phyloP scores from a whole-genome alignment of 148 eudicot genomes.

The Oxyria digyna region DNA sequence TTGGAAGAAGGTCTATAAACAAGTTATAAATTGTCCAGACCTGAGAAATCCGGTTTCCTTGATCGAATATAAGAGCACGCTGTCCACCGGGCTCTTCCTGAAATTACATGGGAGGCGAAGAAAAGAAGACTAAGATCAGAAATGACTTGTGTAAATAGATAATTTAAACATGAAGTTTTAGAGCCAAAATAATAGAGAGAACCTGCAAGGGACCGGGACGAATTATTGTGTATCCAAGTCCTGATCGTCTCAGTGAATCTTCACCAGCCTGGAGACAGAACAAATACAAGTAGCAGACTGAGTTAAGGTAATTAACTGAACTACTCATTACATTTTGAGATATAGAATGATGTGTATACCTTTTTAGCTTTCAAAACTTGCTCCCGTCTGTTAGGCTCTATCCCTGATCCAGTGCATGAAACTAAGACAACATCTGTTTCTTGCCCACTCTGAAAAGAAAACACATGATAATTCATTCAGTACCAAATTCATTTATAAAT shows the following conservation, averaged over 20 bases:
- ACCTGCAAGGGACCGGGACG: conserved; percentile 95
- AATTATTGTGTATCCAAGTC: conserved; percentile 90
- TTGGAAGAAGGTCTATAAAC: background rate
- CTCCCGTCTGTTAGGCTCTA: conserved; percentile 67
- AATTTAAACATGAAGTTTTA: background rate
- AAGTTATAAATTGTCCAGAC: conserved; percentile 18
- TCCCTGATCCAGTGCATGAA: conserved; percentile 87
- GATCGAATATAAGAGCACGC: conserved; percentile 94
- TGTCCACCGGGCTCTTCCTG: conserved; percentile 99
- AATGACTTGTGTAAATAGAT: background rate
- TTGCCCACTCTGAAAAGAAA: conserved; percentile 67
- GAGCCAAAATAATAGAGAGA: background rate
- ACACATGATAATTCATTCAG: background rate
- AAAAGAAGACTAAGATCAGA: background rate
- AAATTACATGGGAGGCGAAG: background rate
- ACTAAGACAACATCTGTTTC: conserved; percentile 95
- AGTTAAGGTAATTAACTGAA: background rate
- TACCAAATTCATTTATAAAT: conserved; percentile 5
- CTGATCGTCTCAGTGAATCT: conserved; percentile 86
- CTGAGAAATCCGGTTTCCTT: conserved; percentile 97
- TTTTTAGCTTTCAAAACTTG: conserved; percentile 88
- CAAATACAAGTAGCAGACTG: background rate
- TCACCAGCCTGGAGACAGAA: conserved; percentile 63
- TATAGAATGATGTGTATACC: conserved; percentile 20
- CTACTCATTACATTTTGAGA: background rate